Percentiles rank a stretch among this genome's conserved stretches.
Evolutionary conservation across 768 basidiomycete genomes (phyloP).

Genomic region (Termitomyces sp.): DNA sequence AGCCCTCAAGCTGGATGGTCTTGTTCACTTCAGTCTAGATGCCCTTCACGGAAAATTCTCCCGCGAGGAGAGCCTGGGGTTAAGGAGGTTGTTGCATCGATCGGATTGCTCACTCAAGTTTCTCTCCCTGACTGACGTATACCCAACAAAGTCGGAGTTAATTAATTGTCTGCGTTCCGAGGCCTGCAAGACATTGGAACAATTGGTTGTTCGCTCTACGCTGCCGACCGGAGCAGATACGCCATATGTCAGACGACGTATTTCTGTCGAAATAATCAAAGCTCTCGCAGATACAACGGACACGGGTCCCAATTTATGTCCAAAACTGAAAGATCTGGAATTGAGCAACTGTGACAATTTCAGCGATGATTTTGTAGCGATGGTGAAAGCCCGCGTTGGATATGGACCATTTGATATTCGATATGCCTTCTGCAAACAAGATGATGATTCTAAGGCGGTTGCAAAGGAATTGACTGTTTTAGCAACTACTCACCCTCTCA

Average conservation of each 20-base stretch:
- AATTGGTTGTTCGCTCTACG: background rate
- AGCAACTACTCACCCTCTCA: background rate
- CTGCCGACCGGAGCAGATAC: background rate
- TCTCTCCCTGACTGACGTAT: background rate
- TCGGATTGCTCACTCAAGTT: background rate
- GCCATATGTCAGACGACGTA: background rate
- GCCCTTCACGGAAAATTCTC: background rate
- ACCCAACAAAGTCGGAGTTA: background rate
- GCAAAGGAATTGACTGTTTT: background rate
- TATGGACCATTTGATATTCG: background rate
- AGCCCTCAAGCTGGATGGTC: background rate
- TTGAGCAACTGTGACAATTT: background rate
- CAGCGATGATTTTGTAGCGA: background rate
- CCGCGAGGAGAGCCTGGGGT: background rate
- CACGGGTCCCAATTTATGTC: background rate
- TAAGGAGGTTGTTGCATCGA: background rate
- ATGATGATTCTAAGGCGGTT: background rate
- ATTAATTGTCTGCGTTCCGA: background rate
- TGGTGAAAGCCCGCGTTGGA: background rate
- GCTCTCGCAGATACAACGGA: background rate
- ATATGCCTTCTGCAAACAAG: background rate
- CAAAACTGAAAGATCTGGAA: background rate
- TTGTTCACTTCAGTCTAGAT: background rate
- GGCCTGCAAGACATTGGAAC: background rate
- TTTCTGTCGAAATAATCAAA: background rate